Conservation (phyloP, 495 filamentous ascomycete genomes). For the Choiromyces venosus region DNA sequence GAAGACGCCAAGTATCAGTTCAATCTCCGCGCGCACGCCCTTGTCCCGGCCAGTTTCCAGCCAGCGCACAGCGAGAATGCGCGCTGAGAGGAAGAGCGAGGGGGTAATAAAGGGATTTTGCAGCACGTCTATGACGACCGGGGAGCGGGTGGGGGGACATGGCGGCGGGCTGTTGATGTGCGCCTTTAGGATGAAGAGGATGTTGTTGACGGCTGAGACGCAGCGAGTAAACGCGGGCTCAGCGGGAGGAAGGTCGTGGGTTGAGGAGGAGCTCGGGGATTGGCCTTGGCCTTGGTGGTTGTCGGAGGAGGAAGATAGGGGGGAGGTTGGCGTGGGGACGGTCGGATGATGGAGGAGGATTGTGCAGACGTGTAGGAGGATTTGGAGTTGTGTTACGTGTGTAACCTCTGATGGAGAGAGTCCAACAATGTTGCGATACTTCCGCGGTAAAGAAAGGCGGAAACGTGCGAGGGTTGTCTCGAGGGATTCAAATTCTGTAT, state of each 20-base stretch:
- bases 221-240: constrained; percentile 22
- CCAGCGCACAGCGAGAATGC: constrained; percentile 28
- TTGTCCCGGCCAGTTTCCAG: constrained; percentile 18
- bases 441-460: constrained; percentile 30
- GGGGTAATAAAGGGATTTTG: constrained; percentile 33
- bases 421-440: constrained; percentile 27
- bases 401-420: constrained; percentile 21
- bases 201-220: constrained; percentile 19
- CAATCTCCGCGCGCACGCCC: constrained; percentile 17
- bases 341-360: constrained; percentile 34
- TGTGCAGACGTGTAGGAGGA: constrained; percentile 35
- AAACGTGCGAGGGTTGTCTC: constrained; percentile 35
- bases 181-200: constrained; percentile 20
- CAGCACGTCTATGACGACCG: constrained; percentile 20
- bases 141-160: not conserved
- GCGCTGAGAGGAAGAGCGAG: constrained; percentile 19
- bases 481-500: constrained; percentile 26
- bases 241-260: constrained; percentile 1
- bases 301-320: not conserved
- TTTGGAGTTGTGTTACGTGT: constrained; percentile 32
- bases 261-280: constrained; percentile 23
- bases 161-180: constrained; percentile 17
- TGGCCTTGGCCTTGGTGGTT: not conserved
- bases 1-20: constrained; percentile 26
- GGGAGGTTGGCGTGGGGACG: constrained; percentile 2